Base-by-base conservation (phyloP, 192 early-diverging fungal genomes). In the Backusella mclennaniae region DNA sequence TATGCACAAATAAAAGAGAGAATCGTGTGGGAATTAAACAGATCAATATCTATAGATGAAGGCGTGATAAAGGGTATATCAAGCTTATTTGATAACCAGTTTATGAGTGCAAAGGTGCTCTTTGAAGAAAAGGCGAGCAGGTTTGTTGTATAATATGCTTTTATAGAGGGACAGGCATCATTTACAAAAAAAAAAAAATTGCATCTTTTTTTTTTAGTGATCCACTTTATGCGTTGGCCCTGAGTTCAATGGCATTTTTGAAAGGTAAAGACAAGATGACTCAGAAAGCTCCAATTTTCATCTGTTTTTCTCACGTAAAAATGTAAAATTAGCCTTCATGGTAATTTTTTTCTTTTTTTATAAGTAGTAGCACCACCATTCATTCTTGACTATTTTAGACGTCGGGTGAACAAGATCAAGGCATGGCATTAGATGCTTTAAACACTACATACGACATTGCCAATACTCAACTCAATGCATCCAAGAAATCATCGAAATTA, bases 141-240 rank as follows among this genome's bases (percentile, higher is more conserved):
- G 68, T 69, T 36, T 39, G 68, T 21, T 42, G 23, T 12, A 23
- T 33, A 14, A 1, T 3, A 38, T 1, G 15, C 17, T 36, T 36
- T 35, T 41, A 33, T 69, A n/a, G 4, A 69, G 33, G 33, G 3
- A 33, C 3, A 21, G 6, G 6, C 8, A 42, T 39, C 0, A 39
- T 39, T 39, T 3, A 39, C 38, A 8, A 38, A 39, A 0, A 33
- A 33, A 33, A 33, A 31, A 33, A 33, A 33, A 33, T 3, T 3
- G 33, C 33, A 33, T 6, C 46, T 49, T 2, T 73, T 76, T 9
- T 21, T 59, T 41, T 6, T 41, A 77, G 75, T 52, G 84, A 89
- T 66, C 88, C 88, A 9, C 74, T 89, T 26, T 84, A 85, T 71
- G 85, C 85, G n/a, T 77, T 89, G 29, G 86, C 85, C 9, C 79